Percentiles rank a stretch among this genome's conserved stretches.
phyloP scores from a whole-genome alignment of 495 filamentous ascomycete genomes.

The Lasiosphaeria ovina region DNA sequence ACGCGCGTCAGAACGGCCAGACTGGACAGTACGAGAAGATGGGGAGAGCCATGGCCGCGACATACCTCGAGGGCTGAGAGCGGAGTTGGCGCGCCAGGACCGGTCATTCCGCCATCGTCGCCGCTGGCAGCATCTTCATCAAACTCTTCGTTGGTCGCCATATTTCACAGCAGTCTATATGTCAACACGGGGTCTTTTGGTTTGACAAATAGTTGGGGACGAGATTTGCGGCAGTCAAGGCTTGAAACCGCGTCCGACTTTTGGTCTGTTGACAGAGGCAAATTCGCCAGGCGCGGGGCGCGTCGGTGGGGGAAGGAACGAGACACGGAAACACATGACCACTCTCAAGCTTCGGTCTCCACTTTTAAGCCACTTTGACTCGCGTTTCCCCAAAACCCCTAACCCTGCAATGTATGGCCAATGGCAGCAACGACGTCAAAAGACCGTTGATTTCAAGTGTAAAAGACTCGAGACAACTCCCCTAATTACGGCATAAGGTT shows the following conservation, averaged over 20 bases:
- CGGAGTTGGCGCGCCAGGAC: constrained; percentile 93
- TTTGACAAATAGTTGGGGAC: background rate
- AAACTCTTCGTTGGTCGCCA: constrained; percentile 37
- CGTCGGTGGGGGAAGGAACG: constrained; percentile 11
- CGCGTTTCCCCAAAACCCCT: too few relatives aligned
- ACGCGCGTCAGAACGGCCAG: constrained; percentile 5
- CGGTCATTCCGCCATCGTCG: constrained; percentile 56
- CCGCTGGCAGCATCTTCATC: constrained; percentile 38
- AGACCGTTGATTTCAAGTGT: too few relatives aligned
- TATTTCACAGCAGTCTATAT: constrained; percentile 13
- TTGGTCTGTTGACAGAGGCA: constrained; percentile 22
- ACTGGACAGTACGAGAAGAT: background rate
- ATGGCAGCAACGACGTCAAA: too few relatives aligned
- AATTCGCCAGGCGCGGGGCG: constrained; percentile 21
- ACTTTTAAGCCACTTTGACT: too few relatives aligned
- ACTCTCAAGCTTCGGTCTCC: background rate
- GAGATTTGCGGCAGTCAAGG: background rate
- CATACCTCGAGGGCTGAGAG: constrained; percentile 81
- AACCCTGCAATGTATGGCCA: too few relatives aligned
- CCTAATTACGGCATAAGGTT: too few relatives aligned
- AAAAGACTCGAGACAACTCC: too few relatives aligned
- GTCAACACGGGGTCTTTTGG: background rate
- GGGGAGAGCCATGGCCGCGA: background rate
- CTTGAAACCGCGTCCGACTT: background rate
- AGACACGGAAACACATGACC: constrained; percentile 30